Conservation (phyloP, 1,139 yeast genomes). For the Pichia sp. region DNA sequence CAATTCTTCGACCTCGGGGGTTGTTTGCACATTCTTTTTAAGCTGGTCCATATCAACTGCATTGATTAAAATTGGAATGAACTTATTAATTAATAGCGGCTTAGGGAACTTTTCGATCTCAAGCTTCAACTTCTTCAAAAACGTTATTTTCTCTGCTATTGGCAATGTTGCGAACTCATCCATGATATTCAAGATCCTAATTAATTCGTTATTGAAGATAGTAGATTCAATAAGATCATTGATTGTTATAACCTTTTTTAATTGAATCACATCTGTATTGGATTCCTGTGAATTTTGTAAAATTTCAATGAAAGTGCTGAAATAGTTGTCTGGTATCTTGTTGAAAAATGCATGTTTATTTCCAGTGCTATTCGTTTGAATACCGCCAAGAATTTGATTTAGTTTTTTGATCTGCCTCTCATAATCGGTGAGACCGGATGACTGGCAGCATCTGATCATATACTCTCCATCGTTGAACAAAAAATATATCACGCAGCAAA, state of each 20-base stretch:
- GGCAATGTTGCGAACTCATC: slow-evolving; percentile 82
- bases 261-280: slow-evolving; percentile 38
- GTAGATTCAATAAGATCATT: slow-evolving; percentile 52
- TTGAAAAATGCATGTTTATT: slow-evolving; percentile 27
- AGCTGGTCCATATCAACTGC: slow-evolving; percentile 31
- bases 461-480: slow-evolving; percentile 46
- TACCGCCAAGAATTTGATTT: slow-evolving; percentile 19
- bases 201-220: slow-evolving; percentile 72
- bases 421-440: slow-evolving; percentile 32
- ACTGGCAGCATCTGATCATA: slow-evolving; percentile 38
- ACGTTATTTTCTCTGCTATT: slow-evolving; percentile 61
- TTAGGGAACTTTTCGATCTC: slow-evolving; percentile 69
- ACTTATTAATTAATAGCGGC: slow-evolving; percentile 62
- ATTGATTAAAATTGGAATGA: slow-evolving; percentile 64
- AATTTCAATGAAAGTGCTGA: slow-evolving; percentile 23
- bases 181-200: slow-evolving; percentile 75
- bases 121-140: slow-evolving; percentile 59
- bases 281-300: slow-evolving; percentile 27
- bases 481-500: slow-evolving; percentile 69
- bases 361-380: not conserved
- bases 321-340: slow-evolving; percentile 31
- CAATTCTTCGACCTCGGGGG: slow-evolving; percentile 42
- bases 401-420: slow-evolving; percentile 28
- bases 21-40: slow-evolving; percentile 31
- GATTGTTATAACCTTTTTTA: slow-evolving; percentile 42